Base-by-base conservation (phyloP, 208 protist genomes). In the Trypanosoma caninum region DNA sequence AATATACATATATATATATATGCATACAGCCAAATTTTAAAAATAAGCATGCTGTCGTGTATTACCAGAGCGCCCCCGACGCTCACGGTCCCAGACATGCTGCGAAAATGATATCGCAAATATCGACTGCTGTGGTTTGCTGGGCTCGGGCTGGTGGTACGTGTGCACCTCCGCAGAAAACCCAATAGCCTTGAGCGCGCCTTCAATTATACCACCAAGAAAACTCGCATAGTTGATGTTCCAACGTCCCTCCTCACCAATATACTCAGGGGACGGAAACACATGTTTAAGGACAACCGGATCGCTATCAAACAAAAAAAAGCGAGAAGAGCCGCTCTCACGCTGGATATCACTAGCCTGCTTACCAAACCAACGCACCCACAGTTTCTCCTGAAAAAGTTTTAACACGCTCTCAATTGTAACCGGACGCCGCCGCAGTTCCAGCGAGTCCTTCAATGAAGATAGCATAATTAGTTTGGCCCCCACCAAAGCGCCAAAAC, bases 211-310 rank as follows among this genome's bases (percentile, higher is more conserved):
- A 25, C 87, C 87, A 18, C 82, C 87, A 65, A 91, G 78, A 50
- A 91, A 94, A 68, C 80, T 82, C 11, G 84, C 87, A 53, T 94
- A 94, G 59, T 89, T 89, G 37, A 94, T 76, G 45, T 66, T 89
- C 82, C 87, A 94, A 7, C 70, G 74, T 3, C 84, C 82, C 54
- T 87, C 84, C 22, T 59, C 53, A 56, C 89, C 84, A 9, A 89
- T 48, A 71, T 90, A 94, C 65, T 94, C 87, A 0, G 87, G 84
- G 0, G 84, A 87, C 0, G 84, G 80, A 47, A 84, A 66, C 1
- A 91, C 75, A 48, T 84, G 73, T 42, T 64, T 68, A 13, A 94
- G 66, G 8, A 94, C 82, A 30, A 91, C 50, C 0, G 87, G 87
- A 44, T 91, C 82, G 41, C 72, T 87, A 63, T 94, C 87, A 45